A percentile compares a stretch with the other conserved stretches of the same genome.
These are phyloP conservation scores for Alternaria brassicae DNA, from an alignment of 2,329 filamentous ascomycete genomes.

Conservation along the genomic window DNA sequence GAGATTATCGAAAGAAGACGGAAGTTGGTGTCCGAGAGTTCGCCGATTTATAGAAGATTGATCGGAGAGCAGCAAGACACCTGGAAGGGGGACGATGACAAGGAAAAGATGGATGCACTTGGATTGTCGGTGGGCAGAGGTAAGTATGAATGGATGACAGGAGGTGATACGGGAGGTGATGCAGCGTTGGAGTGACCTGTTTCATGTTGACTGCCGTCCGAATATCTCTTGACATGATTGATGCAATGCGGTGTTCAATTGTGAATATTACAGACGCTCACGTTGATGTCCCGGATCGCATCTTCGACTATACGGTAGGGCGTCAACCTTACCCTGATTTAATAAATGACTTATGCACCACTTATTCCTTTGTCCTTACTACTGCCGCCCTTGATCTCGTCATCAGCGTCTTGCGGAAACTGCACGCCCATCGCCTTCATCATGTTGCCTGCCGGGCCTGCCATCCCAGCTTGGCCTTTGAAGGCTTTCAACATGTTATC, in stretches of 20 bases:
- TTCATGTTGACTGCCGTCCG: not conserved
- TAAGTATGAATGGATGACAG: not conserved
- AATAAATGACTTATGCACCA: not conserved
- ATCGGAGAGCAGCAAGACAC: not conserved
- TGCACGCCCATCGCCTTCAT: constrained; percentile 84
- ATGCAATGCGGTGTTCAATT: not conserved
- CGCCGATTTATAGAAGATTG: constrained; percentile 6
- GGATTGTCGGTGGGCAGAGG: not conserved
- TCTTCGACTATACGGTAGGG: not conserved
- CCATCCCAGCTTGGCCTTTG: constrained; percentile 84
- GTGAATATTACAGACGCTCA: not conserved
- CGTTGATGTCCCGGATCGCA: not conserved
- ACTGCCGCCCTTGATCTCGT: constrained; percentile 38
- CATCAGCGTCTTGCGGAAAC: constrained; percentile 79
- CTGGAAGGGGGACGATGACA: not conserved
- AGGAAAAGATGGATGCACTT: not conserved
- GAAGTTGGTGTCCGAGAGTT: not conserved
- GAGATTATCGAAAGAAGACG: constrained; percentile 3
- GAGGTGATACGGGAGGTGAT: not conserved
- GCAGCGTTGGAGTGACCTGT: not conserved
- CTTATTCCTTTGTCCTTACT: not conserved
- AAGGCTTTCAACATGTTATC: constrained; percentile 93
- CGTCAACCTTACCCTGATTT: not conserved
- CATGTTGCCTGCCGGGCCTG: constrained; percentile 87
- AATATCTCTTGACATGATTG: not conserved